Evolutionary conservation across 164 flowering plant species (phyloP), one percentile per base, ranked within the genome.

Genomic region (Tetracentron sinense): DNA sequence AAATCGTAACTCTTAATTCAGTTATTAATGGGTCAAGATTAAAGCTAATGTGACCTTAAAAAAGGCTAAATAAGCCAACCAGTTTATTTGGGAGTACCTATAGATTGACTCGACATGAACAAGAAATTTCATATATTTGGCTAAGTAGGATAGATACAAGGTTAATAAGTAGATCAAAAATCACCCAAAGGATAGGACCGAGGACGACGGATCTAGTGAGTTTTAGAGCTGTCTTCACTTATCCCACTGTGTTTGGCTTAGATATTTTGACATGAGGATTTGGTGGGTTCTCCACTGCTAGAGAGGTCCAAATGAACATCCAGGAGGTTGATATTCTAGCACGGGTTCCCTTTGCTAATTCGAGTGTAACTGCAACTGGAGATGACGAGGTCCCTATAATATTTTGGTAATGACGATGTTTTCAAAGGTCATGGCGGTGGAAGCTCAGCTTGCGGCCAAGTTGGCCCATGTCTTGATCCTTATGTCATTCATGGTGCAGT

Each of bases 401-500:
- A 73, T 83, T 77, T 82, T 81, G 68, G 78, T 73, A 84, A 81
- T 80, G 48, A 76, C 60, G 21, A 87, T 78, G 79, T 87, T 69
- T 25, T 78, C 68, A 53, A 85, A 87, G 4, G 82, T 82, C 76
- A 87, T 74, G 70, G 83, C 75, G 22, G 78, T 71, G 15, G 85
- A 88, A 0, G 66, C 55, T 12, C 80, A 81, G 58, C 72, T 55
- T 15, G 66, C 73, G 0, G 90, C 84, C 6, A 90, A 82, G 71
- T 79, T 65, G 0, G 78, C 69, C 87, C 89, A 87, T 15, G 94
- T 81, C 72, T 85, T 87, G 80, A 87, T 87, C 72, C 90, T 76
- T 23, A 82, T 68, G 20, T 89, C 94, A 35, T 85, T 83, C 47
- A 28, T 55, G 25, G 90, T 84, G 26, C 74, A 81, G 0, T 59